Base-by-base conservation (phyloP, 805 yeast genomes). In the Hanseniaspora taiwanica region DNA sequence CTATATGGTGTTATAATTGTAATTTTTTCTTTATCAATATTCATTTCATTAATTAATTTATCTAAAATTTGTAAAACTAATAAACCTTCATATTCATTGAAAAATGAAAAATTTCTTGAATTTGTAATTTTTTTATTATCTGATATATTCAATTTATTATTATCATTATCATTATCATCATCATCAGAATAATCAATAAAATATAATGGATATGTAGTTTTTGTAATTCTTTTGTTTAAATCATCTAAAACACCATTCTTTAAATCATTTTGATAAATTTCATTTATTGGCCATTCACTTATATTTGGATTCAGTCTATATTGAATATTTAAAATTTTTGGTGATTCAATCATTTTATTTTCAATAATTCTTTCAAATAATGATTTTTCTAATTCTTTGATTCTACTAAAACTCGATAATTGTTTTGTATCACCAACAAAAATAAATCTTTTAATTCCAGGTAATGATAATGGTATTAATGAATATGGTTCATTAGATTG, bases 391-490 rank as follows among this genome's bases (percentile, higher is more conserved):
- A 80, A 60, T 42, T 73, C 70, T 38, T 82, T 81, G 18, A 78
- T 74, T 48, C 76, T 75, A 4, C 83, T 73, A 54, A 78, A 80
- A 46, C 81, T 74, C 53, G 81, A 74, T 61, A 80, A 64, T 55
- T 80, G 89, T 44, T 74, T 77, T 48, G 79, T 82, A 57, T 80
- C 89, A 45, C 86, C 87, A 29, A 76, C 86, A 52, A 80, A 74
- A 2, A 78, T 73, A 54, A 79, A 74, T 49, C 72, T 76, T 40
- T 71, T 71, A 38, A 78, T 76, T 13, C 81, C 81, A 3, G 75
- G 71, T 65, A 78, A 70, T 6, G 82, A 76, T 44, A 80, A 59
- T 9, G 87, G 86, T 42, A 80, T 80, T 46, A 80, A 62, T 0
- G 84, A 74, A 1, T 76, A 65, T 6, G 85, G 81, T 47, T 80